phyloP scores from a whole-genome alignment of 805 yeast genomes.

The Yarrowia sp. region DNA sequence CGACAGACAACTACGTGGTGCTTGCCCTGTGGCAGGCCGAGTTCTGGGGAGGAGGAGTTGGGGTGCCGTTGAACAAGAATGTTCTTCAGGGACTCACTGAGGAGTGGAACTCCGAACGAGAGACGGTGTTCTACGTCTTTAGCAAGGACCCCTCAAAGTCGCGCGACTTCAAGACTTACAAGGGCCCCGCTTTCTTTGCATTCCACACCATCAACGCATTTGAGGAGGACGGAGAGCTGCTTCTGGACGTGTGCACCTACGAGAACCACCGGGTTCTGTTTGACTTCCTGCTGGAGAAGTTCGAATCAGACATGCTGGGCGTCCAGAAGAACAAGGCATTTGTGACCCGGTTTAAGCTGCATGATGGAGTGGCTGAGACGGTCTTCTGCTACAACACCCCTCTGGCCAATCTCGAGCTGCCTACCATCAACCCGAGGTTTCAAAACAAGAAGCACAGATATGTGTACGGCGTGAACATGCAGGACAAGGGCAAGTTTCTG shows the following conservation, averaged over 20 bases:
- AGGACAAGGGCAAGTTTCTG: slow-evolving; percentile 4
- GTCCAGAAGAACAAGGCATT: slow-evolving; percentile 8
- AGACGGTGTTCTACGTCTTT: slow-evolving; percentile 5
- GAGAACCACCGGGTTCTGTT: neutral
- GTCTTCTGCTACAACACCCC: neutral
- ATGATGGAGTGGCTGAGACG: neutral
- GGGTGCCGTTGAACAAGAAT: neutral
- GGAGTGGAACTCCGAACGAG: neutral
- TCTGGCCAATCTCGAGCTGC: slow-evolving; percentile 2
- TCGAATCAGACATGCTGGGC: neutral
- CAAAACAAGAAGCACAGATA: neutral
- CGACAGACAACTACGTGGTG: neutral
- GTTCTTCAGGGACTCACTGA: neutral
- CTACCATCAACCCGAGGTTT: neutral
- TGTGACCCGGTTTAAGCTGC: neutral
- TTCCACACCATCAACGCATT: slow-evolving; percentile 17
- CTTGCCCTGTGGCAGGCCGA: slow-evolving; percentile 22
- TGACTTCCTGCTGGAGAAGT: slow-evolving; percentile 12
- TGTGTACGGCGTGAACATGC: slow-evolving; percentile 16
- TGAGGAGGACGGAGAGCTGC: neutral
- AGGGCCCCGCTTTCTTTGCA: slow-evolving; percentile 2
- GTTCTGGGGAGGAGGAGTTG: slow-evolving; percentile 14
- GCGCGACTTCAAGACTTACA: neutral
- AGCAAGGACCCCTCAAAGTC: neutral
- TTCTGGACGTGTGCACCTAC: slow-evolving; percentile 1